Evolutionary conservation across 768 basidiomycete species (phyloP), one percentile per base, ranked within the genome.

Genomic region (Termitomyces sp.): DNA sequence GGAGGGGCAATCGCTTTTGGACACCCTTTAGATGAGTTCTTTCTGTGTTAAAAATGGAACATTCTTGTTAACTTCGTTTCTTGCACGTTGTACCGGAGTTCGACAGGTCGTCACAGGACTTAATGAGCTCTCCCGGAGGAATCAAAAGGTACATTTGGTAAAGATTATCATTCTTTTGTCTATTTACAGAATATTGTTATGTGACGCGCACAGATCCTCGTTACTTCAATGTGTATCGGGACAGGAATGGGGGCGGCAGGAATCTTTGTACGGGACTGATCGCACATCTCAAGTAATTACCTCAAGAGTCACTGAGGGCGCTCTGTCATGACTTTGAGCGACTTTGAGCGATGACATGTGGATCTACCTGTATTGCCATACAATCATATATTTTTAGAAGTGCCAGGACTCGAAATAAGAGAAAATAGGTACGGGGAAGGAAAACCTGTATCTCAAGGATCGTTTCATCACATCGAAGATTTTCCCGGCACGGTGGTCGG

Each of bases 201-300:
- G 5, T 48, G 30, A 39, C 5, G 14, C 36, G 4, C 22, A 18
- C 48, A 90, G 89, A 74, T 95, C 7, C 76, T 95, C 46, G 82
- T 93, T n/a, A 93, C 91, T 3, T 86, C 86, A 14, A 95, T 95
- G 92, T 95, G 93, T 67, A 87, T 95, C 54, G 86, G 88, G 18
- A 88, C 87, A 13, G 91, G 93, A n/a, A 93, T 93, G 91, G 92
- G 92, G n/a, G 93, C 91, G 9, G 91, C 89, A 20, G 87, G 76
- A 0, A 76, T 91, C 16, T 91, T 92, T 70, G 71, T 91, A 2
- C 75, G 81, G 50, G 88, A 89, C 55, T 71, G 66, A 53, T 33
- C n/a, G 13, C 12, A 45, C 7, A 20, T 24, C 32, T n/a, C 34
- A 8, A 34, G 22, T 43, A 5, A 18, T 14, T 14, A 39, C 36